These are phyloP conservation scores for Colletotrichum sansevieriae DNA, from an alignment of 2,329 filamentous ascomycete genomes.

Conservation along the genomic window DNA sequence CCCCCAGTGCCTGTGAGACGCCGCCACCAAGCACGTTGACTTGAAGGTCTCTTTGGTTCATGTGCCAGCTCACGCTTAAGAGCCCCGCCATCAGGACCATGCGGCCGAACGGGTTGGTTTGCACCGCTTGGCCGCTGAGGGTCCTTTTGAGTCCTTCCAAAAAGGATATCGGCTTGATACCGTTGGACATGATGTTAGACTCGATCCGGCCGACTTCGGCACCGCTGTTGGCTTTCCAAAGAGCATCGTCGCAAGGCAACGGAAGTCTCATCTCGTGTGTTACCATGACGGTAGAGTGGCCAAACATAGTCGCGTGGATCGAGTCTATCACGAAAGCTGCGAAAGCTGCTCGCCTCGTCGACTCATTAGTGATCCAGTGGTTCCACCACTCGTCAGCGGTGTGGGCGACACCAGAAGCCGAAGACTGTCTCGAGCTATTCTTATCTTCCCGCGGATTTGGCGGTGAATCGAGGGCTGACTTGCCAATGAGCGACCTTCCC, in stretches of 20 bases:
- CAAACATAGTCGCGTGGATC: conserved; percentile 97
- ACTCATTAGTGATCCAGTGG: conserved; percentile 94
- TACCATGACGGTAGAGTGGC: conserved; percentile 96
- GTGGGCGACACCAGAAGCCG: conserved; percentile 71
- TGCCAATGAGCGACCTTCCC: conserved; percentile 89
- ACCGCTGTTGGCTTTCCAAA: conserved; percentile 92
- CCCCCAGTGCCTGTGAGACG: conserved; percentile 83
- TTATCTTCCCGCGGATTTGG: conserved; percentile 77
- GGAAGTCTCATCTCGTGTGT: conserved; percentile 94
- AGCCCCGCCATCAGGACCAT: conserved; percentile 95
- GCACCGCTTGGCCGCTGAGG: conserved; percentile 85
- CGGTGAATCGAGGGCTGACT: conserved; percentile 86
- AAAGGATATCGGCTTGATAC: conserved; percentile 87
- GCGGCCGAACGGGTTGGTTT: conserved; percentile 93
- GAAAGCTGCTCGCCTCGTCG: conserved; percentile 89
- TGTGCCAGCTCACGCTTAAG: conserved; percentile 95
- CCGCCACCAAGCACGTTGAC: conserved; percentile 83
- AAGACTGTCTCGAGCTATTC: conserved; percentile 71
- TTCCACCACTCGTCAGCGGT: conserved; percentile 94
- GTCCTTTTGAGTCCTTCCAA: conserved; percentile 92
- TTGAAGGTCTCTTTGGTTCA: conserved; percentile 96
- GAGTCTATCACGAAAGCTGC: conserved; percentile 96
- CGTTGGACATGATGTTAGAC: conserved; percentile 81
- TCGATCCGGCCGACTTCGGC: conserved; percentile 89
- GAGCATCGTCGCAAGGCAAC: conserved; percentile 89